Conservation (phyloP, 2,329 filamentous ascomycete species). For the Aspergillus fischeri region DNA sequence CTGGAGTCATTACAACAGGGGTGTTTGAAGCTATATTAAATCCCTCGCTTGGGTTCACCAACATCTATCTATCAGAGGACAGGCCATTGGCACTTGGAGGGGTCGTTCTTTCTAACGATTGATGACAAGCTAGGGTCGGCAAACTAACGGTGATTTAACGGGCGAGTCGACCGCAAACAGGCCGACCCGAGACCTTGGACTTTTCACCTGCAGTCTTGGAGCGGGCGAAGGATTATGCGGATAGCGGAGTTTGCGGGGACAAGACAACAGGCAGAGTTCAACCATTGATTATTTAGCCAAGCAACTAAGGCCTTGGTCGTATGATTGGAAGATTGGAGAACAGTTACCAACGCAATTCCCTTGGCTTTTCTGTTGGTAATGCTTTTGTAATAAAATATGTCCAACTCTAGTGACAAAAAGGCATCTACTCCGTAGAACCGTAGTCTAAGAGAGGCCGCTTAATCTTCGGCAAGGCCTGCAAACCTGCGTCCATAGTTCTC, state of each 20-base stretch:
- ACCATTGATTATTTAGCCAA: background rate
- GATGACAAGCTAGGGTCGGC: background rate
- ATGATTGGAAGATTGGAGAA: background rate
- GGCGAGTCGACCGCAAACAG: background rate
- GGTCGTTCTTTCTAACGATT: background rate
- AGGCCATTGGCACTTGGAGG: too few species aligned
- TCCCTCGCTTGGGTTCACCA: background rate
- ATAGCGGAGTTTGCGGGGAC: background rate
- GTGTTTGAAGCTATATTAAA: background rate
- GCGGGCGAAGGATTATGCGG: background rate
- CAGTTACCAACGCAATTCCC: background rate
- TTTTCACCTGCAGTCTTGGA: background rate
- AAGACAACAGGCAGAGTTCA: background rate
- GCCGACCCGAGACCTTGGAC: background rate
- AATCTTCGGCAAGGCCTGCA: background rate
- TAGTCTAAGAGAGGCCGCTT: background rate
- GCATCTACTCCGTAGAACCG: too few species aligned
- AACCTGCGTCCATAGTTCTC: background rate
- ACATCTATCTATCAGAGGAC: background rate
- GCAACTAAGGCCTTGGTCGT: background rate
- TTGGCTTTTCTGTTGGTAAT: background rate
- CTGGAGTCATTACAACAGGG: too few species aligned
- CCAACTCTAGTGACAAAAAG: too few species aligned
- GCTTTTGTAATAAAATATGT: background rate
- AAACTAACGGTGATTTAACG: background rate